Conservation (phyloP, 108 stramenopile species). For the Cyclostephanos invisitatus region DNA sequence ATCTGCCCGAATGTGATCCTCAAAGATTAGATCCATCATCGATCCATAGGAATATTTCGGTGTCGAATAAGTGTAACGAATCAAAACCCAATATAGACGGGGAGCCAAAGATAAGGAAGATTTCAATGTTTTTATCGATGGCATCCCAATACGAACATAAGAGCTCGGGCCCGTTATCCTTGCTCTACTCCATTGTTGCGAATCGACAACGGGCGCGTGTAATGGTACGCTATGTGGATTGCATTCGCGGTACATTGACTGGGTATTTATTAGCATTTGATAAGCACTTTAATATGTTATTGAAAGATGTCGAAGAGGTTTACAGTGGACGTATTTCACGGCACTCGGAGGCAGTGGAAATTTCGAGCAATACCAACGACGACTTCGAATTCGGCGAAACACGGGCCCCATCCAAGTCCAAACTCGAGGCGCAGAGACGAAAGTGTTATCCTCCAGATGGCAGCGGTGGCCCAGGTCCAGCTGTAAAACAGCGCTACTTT, state of each 20-base stretch:
- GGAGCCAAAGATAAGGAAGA: slow-evolving; percentile 24
- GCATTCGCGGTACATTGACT: slow-evolving; percentile 77
- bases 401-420: slow-evolving; percentile 39
- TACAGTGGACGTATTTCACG: slow-evolving; percentile 55
- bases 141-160: slow-evolving; percentile 40
- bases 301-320: slow-evolving; percentile 77
- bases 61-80: slow-evolving; percentile 4
- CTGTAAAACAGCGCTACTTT: slow-evolving; percentile 62
- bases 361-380: slow-evolving; percentile 12
- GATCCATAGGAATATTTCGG: slow-evolving; percentile 10
- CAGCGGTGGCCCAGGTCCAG: slow-evolving; percentile 43
- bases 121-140: slow-evolving; percentile 47
- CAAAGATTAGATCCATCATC: slow-evolving; percentile 37
- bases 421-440: slow-evolving; percentile 44
- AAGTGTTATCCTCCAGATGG: slow-evolving; percentile 44
- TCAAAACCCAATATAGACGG: slow-evolving; percentile 9
- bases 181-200: slow-evolving; percentile 54
- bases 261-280: slow-evolving; percentile 78
- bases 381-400: slow-evolving; percentile 1
- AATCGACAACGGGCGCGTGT: slow-evolving; percentile 61
- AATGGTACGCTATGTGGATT: slow-evolving; percentile 73
- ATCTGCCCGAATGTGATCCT: slow-evolving; percentile 58
- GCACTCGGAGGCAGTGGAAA: slow-evolving; percentile 19
- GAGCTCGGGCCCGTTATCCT: slow-evolving; percentile 62
- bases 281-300: slow-evolving; percentile 82